Percentiles rank a stretch among this genome's conserved stretches.
Evolutionary conservation across 2,329 filamentous ascomycete genomes (phyloP).

Genomic region (Fusarium incarnatum): DNA sequence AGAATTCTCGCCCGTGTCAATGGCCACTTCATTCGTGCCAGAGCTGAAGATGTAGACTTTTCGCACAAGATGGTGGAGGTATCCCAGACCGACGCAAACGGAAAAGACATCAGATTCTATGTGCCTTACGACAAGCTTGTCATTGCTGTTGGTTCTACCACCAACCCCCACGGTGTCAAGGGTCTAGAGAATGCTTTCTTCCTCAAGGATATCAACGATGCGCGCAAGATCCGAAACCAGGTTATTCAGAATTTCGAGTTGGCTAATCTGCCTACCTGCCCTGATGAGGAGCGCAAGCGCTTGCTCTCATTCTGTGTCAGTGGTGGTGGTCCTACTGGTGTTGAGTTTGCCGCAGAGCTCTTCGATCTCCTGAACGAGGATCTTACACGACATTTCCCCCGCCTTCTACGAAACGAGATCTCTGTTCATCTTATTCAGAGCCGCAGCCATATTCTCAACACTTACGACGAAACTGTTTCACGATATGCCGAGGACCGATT

Average conservation of each 20-base stretch:
- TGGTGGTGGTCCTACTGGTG: constrained; percentile 76
- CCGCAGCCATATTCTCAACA: constrained; percentile 94
- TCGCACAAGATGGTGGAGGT: constrained; percentile 91
- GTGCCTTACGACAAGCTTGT: constrained; percentile 98
- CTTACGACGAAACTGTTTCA: constrained; percentile 94
- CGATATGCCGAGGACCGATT: constrained; percentile 93
- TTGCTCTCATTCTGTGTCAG: constrained; percentile 96
- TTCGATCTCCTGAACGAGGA: constrained; percentile 98
- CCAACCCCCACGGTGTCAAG: constrained; percentile 95
- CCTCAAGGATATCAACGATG: constrained; percentile 94
- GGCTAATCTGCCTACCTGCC: constrained; percentile 91
- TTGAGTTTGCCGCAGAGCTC: constrained; percentile 96
- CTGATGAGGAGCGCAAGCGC: constrained; percentile 86
- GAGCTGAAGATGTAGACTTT: constrained; percentile 90
- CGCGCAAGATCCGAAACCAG: constrained; percentile 86
- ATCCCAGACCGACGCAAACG: constrained; percentile 75
- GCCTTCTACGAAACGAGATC: constrained; percentile 93
- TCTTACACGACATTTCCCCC: constrained; percentile 83
- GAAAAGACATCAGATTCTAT: constrained; percentile 86
- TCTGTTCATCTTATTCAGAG: constrained; percentile 98
- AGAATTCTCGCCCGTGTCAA: constrained; percentile 81
- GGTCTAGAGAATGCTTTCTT: constrained; percentile 94
- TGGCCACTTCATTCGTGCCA: constrained; percentile 91
- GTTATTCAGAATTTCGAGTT: constrained; percentile 90
- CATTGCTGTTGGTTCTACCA: constrained; percentile 89